Evolutionary conservation across 2,329 filamentous ascomycete species (phyloP).

Genomic region (Microdochium nivale): DNA sequence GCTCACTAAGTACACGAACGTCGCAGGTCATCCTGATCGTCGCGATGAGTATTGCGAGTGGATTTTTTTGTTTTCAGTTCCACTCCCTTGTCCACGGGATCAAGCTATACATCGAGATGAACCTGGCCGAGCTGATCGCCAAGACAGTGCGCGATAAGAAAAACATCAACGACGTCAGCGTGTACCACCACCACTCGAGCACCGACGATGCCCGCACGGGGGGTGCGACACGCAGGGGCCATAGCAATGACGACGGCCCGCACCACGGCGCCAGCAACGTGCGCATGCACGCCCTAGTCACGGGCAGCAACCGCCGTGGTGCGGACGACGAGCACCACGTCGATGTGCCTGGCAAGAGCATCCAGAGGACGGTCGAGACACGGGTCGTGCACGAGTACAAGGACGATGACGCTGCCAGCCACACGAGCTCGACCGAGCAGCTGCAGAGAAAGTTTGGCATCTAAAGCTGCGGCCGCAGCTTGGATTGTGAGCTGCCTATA

Average conservation of each 20-base stretch:
- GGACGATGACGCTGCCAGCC: constrained; percentile 1
- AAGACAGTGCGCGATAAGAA: constrained; percentile 11
- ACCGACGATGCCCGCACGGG: not conserved
- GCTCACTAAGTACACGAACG: too few relatives aligned
- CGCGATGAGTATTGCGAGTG: constrained; percentile 28
- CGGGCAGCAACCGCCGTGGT: not conserved
- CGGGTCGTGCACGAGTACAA: not conserved
- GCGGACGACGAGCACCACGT: not conserved
- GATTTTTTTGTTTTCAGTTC: constrained; percentile 33
- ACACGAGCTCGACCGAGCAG: constrained; percentile 1
- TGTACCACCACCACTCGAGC: not conserved
- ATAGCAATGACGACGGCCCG: not conserved
- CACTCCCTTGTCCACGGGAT: constrained; percentile 33
- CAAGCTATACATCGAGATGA: constrained; percentile 36
- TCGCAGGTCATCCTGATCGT: constrained; percentile 20
- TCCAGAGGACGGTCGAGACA: constrained; percentile 3
- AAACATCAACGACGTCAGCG: not conserved
- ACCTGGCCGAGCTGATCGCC: constrained; percentile 32
- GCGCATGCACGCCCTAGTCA: not conserved
- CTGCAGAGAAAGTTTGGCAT: constrained; percentile 1
- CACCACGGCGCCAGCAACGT: not conserved
- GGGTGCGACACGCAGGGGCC: not conserved
- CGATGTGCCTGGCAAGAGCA: not conserved
- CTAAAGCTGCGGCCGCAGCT: too few relatives aligned
- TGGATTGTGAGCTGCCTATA: too few relatives aligned